Conservation (phyloP, 805 yeast genomes). For the Starmerella asiatica region DNA sequence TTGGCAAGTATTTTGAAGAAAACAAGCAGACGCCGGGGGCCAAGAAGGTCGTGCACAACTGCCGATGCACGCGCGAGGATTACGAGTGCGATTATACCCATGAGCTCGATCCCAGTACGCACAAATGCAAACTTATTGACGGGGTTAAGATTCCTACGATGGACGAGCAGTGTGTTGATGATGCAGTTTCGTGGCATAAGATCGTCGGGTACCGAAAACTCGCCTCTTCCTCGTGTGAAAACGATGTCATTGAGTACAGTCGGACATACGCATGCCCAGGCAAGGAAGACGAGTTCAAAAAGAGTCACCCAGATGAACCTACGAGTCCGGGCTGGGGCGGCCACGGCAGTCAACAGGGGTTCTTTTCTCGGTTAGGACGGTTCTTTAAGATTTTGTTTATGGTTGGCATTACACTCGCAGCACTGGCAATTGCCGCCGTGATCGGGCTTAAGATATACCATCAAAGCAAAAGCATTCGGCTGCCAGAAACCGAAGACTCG, state of each 20-base stretch:
- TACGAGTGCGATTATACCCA: constrained; percentile 90
- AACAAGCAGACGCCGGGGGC: constrained; percentile 36
- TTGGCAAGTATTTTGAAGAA: constrained; percentile 21
- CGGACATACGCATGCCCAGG: constrained; percentile 77
- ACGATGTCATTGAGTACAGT: constrained; percentile 51
- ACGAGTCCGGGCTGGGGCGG: neutral
- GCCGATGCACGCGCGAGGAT: constrained; percentile 75
- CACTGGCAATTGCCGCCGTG: neutral
- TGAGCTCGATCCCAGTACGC: constrained; percentile 46
- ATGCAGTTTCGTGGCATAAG: constrained; percentile 49
- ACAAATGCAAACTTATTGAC: constrained; percentile 70
- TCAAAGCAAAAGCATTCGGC: neutral
- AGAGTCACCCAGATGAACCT: constrained; percentile 5
- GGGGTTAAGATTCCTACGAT: constrained; percentile 46
- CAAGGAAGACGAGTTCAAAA: constrained; percentile 47
- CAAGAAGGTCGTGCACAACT: constrained; percentile 49
- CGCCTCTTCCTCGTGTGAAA: constrained; percentile 73
- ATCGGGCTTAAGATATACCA: neutral
- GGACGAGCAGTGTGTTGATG: constrained; percentile 17
- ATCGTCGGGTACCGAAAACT: constrained; percentile 88
- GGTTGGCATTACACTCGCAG: neutral
- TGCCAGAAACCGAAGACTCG: neutral
- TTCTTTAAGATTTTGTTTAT: neutral
- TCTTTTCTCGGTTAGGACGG: neutral
- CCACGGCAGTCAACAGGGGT: neutral